These are phyloP conservation scores for Talaromyces stipitatus DNA, from an alignment of 495 filamentous ascomycete genomes.

Conservation along the genomic window DNA sequence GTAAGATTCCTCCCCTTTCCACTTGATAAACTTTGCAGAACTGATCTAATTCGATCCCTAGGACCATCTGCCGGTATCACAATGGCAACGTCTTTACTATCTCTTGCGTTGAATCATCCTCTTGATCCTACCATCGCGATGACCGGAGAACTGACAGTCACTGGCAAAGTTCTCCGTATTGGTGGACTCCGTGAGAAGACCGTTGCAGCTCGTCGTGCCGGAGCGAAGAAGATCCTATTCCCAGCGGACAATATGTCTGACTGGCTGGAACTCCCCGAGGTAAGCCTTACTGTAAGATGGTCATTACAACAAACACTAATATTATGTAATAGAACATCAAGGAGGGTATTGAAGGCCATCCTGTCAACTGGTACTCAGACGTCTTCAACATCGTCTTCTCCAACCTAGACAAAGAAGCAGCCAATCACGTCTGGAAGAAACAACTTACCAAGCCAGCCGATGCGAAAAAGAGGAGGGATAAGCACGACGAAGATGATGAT, in stretches of 20 bases:
- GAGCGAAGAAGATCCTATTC: constrained; percentile 93
- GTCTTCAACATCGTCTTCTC: constrained; percentile 90
- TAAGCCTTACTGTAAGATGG: constrained; percentile 37
- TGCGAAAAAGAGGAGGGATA: background rate
- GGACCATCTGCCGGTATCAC: constrained; percentile 90
- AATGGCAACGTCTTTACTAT: constrained; percentile 89
- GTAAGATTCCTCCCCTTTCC: constrained; percentile 26
- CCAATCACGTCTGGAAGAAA: constrained; percentile 67
- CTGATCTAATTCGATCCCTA: constrained; percentile 11
- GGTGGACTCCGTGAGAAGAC: constrained; percentile 97
- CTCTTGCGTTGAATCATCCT: constrained; percentile 67
- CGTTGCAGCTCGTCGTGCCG: constrained; percentile 90
- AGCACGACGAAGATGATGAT: constrained; percentile 5
- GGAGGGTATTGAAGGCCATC: constrained; percentile 80
- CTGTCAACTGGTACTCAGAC: constrained; percentile 89
- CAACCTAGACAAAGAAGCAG: constrained; percentile 63
- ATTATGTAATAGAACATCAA: constrained; percentile 76
- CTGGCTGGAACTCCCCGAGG: constrained; percentile 97
- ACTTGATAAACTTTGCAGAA: background rate
- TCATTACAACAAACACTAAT: constrained; percentile 2
- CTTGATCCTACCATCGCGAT: constrained; percentile 88
- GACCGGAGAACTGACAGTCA: constrained; percentile 97
- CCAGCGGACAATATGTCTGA: constrained; percentile 89
- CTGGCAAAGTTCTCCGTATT: constrained; percentile 93
- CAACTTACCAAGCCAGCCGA: constrained; percentile 49